A percentile compares a stretch with the other conserved stretches of the same genome.
Evolutionary conservation across 2,329 filamentous ascomycete species (phyloP).

Genomic region (Colletotrichum trifolii): DNA sequence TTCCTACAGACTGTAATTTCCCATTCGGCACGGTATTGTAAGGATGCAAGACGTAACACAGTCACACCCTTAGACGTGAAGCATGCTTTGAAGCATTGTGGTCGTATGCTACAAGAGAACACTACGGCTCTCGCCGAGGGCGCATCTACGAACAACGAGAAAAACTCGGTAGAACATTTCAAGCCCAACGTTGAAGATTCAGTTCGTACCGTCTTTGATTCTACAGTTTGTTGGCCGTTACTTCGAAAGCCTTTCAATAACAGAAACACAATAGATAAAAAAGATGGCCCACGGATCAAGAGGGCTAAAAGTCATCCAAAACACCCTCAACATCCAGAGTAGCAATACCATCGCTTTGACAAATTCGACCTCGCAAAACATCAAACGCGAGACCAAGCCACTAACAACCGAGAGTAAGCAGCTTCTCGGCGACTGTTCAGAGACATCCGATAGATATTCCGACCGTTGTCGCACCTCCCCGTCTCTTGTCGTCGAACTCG

Average conservation of each 20-base stretch:
- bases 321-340: conserved; percentile 83
- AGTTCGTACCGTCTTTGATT: conserved; percentile 60
- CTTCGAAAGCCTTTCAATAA: conserved; percentile 39
- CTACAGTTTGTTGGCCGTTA: conserved; percentile 52
- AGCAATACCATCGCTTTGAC: conserved; percentile 73
- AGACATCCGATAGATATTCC: conserved; percentile 60
- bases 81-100: no score
- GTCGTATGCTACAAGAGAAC: no score
- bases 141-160: conserved; percentile 90
- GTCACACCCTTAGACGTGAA: no score
- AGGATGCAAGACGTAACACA: no score
- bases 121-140: no score
- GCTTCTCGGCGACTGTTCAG: conserved; percentile 52
- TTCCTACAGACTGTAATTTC: no score
- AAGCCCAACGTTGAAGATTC: conserved; percentile 78
- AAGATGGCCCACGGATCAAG: conserved; percentile 65
- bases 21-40: no score
- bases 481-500: conserved; percentile 67
- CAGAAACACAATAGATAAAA: no score
- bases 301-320: conserved; percentile 86
- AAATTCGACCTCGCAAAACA: conserved; percentile 74
- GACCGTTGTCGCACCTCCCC: conserved; percentile 62
- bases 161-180: conserved; percentile 68
- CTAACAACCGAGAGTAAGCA: conserved; percentile 66
- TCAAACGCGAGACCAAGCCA: conserved; percentile 62